phyloP scores from a whole-genome alignment of 2,329 filamentous ascomycete species.

The Ophiostoma ips region DNA sequence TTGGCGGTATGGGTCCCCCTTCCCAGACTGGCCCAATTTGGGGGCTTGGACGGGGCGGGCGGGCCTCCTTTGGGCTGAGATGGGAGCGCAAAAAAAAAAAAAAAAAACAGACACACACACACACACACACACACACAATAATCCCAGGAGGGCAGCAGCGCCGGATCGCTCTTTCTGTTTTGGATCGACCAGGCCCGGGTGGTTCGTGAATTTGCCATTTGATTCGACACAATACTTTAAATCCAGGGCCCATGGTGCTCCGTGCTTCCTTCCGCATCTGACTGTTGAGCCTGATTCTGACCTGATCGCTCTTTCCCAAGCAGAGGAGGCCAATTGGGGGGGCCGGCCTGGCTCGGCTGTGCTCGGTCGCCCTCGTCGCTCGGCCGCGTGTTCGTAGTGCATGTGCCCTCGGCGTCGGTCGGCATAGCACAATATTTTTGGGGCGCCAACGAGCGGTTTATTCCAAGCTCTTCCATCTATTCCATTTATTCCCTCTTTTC shows the following conservation, averaged over 20 bases:
- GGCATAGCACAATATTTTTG: slow-evolving; percentile 2
- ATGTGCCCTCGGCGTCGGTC: slow-evolving; percentile 2
- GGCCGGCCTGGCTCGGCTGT: neutral
- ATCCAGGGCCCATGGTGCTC: neutral
- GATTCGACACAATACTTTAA: neutral
- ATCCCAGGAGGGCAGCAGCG: neutral
- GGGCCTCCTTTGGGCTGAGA: neutral
- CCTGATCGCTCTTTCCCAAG: neutral
- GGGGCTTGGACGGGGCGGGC: slow-evolving; percentile 1
- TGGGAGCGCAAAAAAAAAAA: neutral
- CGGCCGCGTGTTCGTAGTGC: neutral
- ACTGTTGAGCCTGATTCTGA: neutral
- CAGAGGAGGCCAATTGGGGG: neutral
- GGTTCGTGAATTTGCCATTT: neutral
- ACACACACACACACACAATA: neutral
- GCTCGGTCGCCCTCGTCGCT: neutral
- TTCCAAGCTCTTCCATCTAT: too few relatives aligned
- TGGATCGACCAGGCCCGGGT: neutral
- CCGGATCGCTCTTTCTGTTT: neutral
- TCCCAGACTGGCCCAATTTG: too few relatives aligned
- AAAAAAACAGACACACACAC: neutral
- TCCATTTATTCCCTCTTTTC: too few relatives aligned
- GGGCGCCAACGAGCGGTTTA: slow-evolving; percentile 1
- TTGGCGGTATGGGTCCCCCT: too few relatives aligned
- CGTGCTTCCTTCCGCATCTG: neutral